Conservation (phyloP, 83 land plant species). For the Larix sibirica region DNA sequence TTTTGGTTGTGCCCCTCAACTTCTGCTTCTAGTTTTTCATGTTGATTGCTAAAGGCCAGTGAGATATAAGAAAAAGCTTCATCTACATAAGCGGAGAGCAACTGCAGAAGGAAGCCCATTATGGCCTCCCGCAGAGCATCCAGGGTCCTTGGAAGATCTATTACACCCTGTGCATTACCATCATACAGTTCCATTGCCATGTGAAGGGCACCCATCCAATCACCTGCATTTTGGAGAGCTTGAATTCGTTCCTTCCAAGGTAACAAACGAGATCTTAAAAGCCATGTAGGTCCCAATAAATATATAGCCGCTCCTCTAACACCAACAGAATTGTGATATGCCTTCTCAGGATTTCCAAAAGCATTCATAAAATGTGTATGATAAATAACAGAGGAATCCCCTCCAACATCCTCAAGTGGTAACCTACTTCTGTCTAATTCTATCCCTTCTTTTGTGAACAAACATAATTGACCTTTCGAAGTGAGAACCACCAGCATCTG, state of each 20-base stretch:
- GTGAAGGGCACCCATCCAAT: slow-evolving; percentile 98
- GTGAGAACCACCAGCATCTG: slow-evolving; percentile 93
- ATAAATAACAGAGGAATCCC: slow-evolving; percentile 61
- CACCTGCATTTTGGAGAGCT: slow-evolving; percentile 93
- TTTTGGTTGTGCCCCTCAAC: slow-evolving; percentile 19
- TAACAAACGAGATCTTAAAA: slow-evolving; percentile 83
- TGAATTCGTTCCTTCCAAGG: slow-evolving; percentile 96
- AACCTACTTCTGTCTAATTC: slow-evolving; percentile 75
- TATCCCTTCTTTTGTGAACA: slow-evolving; percentile 84
- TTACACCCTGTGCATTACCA: slow-evolving; percentile 92
- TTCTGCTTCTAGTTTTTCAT: slow-evolving; percentile 31
- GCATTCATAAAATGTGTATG: slow-evolving; percentile 78
- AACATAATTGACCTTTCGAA: slow-evolving; percentile 65
- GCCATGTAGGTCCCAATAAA: slow-evolving; percentile 78
- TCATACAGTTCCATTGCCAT: slow-evolving; percentile 97
- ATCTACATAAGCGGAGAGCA: slow-evolving; percentile 86
- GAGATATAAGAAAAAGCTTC: slow-evolving; percentile 96
- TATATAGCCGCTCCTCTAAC: slow-evolving; percentile 89
- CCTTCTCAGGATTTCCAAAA: slow-evolving; percentile 95
- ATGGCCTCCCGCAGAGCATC: slow-evolving; percentile 73
- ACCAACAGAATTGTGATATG: slow-evolving; percentile 79
- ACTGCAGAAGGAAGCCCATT: slow-evolving; percentile 80
- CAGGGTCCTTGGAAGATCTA: slow-evolving; percentile 83
- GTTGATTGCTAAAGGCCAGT: slow-evolving; percentile 70
- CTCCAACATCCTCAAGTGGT: slow-evolving; percentile 40